Evolutionary conservation across 176 grass and related monocot species (phyloP).

Genomic region (Eleusine coracana): DNA sequence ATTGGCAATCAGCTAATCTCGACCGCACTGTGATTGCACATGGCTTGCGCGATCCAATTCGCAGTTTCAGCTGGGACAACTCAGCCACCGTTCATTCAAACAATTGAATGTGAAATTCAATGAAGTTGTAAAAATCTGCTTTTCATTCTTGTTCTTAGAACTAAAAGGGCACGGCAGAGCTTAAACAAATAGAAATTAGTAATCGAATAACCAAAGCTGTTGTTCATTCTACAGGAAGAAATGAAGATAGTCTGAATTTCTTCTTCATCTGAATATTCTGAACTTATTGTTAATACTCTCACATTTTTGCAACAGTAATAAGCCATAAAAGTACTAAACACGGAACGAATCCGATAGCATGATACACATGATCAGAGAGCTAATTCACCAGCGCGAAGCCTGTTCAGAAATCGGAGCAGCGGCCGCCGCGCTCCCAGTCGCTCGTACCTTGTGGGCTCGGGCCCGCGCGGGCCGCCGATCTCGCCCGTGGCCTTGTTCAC

Average conservation of each 20-base stretch:
- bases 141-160: no score
- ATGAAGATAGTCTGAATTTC: neutral
- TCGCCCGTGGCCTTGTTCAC: conserved; percentile 71
- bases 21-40: neutral
- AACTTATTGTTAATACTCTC: neutral
- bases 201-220: neutral
- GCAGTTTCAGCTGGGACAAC: no score
- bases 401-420: conserved; percentile 89
- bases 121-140: no score
- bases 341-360: neutral
- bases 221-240: neutral
- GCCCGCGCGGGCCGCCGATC: conserved; percentile 77
- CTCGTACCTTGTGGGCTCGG: conserved; percentile 84
- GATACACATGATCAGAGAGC: neutral
- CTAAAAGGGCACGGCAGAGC: neutral
- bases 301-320: neutral
- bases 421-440: conserved; percentile 83
- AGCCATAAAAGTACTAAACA: neutral
- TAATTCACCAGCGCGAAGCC: neutral
- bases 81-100: neutral
- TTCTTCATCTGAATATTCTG: neutral
- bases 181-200: neutral
- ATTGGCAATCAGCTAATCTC: neutral
- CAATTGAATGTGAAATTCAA: neutral
- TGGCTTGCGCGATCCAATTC: neutral